phyloP scores from a whole-genome alignment of 2,329 filamentous ascomycete species.

The Pseudopithomyces chartarum region DNA sequence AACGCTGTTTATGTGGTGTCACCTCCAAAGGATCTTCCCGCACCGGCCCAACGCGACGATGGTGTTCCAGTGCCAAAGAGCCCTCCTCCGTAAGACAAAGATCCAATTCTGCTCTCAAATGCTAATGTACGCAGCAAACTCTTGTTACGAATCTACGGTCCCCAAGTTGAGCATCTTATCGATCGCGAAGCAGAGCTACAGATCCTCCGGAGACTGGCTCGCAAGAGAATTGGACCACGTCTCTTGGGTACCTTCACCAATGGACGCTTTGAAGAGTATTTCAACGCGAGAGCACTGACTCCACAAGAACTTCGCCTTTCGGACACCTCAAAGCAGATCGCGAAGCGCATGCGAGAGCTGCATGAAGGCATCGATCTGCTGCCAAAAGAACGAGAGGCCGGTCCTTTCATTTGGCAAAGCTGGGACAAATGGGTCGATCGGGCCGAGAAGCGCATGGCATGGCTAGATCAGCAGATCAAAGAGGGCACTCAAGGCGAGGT shows the following conservation, averaged over 20 bases:
- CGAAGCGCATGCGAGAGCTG: slow-evolving; percentile 95
- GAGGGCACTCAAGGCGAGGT: slow-evolving; percentile 35
- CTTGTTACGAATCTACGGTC: slow-evolving; percentile 88
- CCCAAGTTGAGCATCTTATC: slow-evolving; percentile 93
- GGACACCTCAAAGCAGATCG: slow-evolving; percentile 88
- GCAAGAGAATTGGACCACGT: slow-evolving; percentile 91
- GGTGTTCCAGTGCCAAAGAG: slow-evolving; percentile 48
- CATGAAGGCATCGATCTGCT: slow-evolving; percentile 92
- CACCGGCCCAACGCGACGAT: slow-evolving; percentile 44
- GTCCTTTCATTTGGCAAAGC: slow-evolving; percentile 85
- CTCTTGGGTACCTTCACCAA: slow-evolving; percentile 92
- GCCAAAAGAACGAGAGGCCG: slow-evolving; percentile 74
- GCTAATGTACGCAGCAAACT: slow-evolving; percentile 64
- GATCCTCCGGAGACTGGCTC: slow-evolving; percentile 82
- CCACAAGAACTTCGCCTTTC: slow-evolving; percentile 76
- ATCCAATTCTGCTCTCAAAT: not conserved
- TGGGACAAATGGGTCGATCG: slow-evolving; percentile 90
- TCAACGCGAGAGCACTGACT: slow-evolving; percentile 82
- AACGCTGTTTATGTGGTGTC: slow-evolving; percentile 96
- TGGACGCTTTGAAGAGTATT: slow-evolving; percentile 93
- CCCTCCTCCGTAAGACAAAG: slow-evolving; percentile 57
- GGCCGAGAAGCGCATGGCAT: slow-evolving; percentile 64
- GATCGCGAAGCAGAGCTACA: slow-evolving; percentile 88
- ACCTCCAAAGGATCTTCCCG: slow-evolving; percentile 69
- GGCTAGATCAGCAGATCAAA: slow-evolving; percentile 66